Conservation (phyloP, 306 rosid genomes). For the Lagenaria siceraria region DNA sequence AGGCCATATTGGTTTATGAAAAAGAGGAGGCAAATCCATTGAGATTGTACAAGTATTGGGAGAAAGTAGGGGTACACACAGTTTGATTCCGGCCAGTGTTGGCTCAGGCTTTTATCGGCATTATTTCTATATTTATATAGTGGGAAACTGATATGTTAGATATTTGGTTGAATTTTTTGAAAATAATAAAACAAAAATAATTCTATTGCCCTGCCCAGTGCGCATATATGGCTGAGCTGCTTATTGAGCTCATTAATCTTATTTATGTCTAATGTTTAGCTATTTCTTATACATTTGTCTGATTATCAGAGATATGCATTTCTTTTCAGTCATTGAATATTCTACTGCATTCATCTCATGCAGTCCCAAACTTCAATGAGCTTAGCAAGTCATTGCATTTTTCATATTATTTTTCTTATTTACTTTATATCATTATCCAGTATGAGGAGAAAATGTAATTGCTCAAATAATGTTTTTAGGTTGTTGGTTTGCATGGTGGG, state of each 20-base stretch:
- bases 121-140: background rate
- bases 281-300: background rate
- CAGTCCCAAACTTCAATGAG: background rate
- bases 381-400: background rate
- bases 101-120: background rate
- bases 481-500: slow-evolving; percentile 96
- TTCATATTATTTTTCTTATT: background rate
- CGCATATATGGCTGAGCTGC: background rate
- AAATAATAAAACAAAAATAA: background rate
- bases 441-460: slow-evolving; percentile 8
- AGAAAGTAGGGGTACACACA: background rate
- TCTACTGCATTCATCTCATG: background rate
- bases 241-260: background rate
- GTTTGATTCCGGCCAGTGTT: background rate
- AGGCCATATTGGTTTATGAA: background rate
- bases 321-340: background rate
- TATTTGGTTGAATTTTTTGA: background rate
- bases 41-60: background rate
- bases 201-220: background rate
- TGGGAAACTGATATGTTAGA: background rate
- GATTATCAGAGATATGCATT: background rate
- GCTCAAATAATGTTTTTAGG: slow-evolving; percentile 35
- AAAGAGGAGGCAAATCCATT: background rate
- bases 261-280: background rate
- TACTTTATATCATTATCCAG: background rate